phyloP scores from a whole-genome alignment of 2,329 filamentous ascomycete genomes.

The Claviceps pazoutovae region DNA sequence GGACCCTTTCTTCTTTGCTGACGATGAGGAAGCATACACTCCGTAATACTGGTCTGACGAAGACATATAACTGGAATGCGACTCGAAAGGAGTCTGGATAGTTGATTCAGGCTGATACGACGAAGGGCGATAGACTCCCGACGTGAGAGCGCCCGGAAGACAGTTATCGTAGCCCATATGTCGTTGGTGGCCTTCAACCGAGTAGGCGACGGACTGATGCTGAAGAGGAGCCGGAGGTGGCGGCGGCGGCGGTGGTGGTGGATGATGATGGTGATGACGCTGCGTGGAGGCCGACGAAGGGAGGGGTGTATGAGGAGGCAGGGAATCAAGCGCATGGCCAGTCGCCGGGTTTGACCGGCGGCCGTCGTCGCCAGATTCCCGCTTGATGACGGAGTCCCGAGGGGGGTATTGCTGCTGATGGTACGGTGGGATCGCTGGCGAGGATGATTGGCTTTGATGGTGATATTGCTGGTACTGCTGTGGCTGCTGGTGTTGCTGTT shows the following conservation, averaged over 20 bases:
- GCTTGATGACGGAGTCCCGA: conserved; percentile 41
- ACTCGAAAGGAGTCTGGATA: conserved; percentile 24
- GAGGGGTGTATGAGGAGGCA: conserved; percentile 20
- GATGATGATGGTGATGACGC: not conserved
- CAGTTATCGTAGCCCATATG: conserved; percentile 41
- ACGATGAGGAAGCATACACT: conserved; percentile 29
- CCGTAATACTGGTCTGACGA: conserved; percentile 25
- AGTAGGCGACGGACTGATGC: conserved; percentile 20
- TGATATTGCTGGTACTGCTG: conserved; percentile 10
- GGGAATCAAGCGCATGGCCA: conserved; percentile 23
- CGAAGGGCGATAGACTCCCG: conserved; percentile 26
- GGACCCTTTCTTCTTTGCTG: conserved; percentile 46
- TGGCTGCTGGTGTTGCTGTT: conserved; percentile 7
- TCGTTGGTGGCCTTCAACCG: conserved; percentile 32
- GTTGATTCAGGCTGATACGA: conserved; percentile 29
- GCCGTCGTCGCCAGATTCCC: conserved; percentile 38
- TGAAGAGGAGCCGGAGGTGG: conserved; percentile 10
- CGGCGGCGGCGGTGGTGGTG: not conserved
- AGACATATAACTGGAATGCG: conserved; percentile 15
- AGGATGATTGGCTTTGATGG: conserved; percentile 20
- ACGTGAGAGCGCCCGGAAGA: conserved; percentile 30
- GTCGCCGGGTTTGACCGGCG: conserved; percentile 39
- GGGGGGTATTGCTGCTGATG: conserved; percentile 28
- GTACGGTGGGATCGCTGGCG: conserved; percentile 30
- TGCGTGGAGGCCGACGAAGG: conserved; percentile 17